Evolutionary conservation across 2,329 filamentous ascomycete species (phyloP).

Genomic region (Stenocarpella maydis): DNA sequence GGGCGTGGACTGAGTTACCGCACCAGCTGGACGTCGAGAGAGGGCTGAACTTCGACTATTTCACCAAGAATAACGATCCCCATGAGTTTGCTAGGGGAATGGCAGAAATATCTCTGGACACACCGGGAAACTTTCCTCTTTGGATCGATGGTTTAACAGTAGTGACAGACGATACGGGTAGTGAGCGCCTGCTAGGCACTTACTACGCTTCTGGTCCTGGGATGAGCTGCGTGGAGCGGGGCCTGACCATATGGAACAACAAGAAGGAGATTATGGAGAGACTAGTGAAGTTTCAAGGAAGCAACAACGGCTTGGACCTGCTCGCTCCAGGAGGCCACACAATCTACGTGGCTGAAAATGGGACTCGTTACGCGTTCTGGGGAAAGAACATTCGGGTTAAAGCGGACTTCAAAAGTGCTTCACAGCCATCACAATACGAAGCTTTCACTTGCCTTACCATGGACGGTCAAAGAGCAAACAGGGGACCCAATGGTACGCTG

Average conservation of each 20-base stretch:
- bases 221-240: conserved; percentile 24
- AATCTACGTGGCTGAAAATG: conserved; percentile 27
- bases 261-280: conserved; percentile 19
- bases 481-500: conserved; percentile 18
- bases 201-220: conserved; percentile 27
- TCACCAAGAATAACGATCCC: conserved; percentile 20
- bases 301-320: not conserved
- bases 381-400: conserved; percentile 34
- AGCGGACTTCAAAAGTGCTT: conserved; percentile 26
- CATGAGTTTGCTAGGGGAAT: conserved; percentile 28
- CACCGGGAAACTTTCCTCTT: conserved; percentile 23
- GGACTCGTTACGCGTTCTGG: conserved; percentile 28
- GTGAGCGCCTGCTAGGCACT: conserved; percentile 25
- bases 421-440: conserved; percentile 33
- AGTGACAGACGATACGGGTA: conserved; percentile 9
- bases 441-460: conserved; percentile 31
- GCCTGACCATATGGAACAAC: conserved; percentile 31
- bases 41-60: conserved; percentile 30
- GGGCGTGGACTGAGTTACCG: conserved; percentile 29
- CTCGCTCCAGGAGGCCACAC: conserved; percentile 27
- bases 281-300: conserved; percentile 17
- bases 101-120: conserved; percentile 25
- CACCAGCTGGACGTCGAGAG: conserved; percentile 23
- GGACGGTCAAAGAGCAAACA: conserved; percentile 23
- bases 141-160: conserved; percentile 35